A percentile compares a stretch with the other conserved stretches of the same genome.
These are phyloP conservation scores for Candida arabinofermentans DNA, from an alignment of 805 yeast species.

Conservation along the genomic window DNA sequence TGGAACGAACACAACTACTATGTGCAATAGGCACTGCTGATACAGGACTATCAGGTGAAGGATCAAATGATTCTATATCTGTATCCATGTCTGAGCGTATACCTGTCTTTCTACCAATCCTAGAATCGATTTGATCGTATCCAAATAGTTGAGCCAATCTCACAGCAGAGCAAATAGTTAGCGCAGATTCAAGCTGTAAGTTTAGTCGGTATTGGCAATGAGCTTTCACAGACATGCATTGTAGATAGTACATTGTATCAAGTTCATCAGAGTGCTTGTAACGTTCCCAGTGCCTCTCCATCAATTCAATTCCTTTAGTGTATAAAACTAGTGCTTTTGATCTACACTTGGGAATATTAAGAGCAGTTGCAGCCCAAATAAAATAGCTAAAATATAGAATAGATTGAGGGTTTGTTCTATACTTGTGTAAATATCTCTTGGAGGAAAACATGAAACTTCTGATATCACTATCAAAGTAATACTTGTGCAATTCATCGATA, in stretches of 20 bases:
- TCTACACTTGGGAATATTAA: slow-evolving; percentile 17
- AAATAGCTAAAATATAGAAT: slow-evolving; percentile 20
- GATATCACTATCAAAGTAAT: slow-evolving; percentile 10
- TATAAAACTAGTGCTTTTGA: slow-evolving; percentile 17
- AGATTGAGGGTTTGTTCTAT: slow-evolving; percentile 15
- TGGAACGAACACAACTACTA: background rate
- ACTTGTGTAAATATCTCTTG: slow-evolving; percentile 18
- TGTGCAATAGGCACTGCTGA: background rate
- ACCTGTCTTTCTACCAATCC: slow-evolving; percentile 3
- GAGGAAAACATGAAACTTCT: slow-evolving; percentile 17
- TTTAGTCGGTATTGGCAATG: slow-evolving; percentile 25
- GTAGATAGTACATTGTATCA: slow-evolving; percentile 23
- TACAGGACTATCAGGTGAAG: background rate
- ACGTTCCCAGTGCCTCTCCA: slow-evolving; percentile 18
- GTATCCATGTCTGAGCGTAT: no score
- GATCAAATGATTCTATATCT: background rate
- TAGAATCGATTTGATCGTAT: slow-evolving; percentile 28
- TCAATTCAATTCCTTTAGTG: slow-evolving; percentile 10
- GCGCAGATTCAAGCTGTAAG: slow-evolving; percentile 25
- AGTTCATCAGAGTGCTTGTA: slow-evolving; percentile 11
- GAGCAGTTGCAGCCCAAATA: slow-evolving; percentile 21
- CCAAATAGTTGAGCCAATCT: slow-evolving; percentile 28
- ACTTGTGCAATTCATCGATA: slow-evolving; percentile 16
- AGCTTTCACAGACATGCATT: slow-evolving; percentile 22
- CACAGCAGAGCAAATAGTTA: slow-evolving; percentile 24